Percentiles rank a stretch among this genome's conserved stretches.
Evolutionary conservation across 768 basidiomycete genomes (phyloP).

Genomic region (Harrya chromipes): DNA sequence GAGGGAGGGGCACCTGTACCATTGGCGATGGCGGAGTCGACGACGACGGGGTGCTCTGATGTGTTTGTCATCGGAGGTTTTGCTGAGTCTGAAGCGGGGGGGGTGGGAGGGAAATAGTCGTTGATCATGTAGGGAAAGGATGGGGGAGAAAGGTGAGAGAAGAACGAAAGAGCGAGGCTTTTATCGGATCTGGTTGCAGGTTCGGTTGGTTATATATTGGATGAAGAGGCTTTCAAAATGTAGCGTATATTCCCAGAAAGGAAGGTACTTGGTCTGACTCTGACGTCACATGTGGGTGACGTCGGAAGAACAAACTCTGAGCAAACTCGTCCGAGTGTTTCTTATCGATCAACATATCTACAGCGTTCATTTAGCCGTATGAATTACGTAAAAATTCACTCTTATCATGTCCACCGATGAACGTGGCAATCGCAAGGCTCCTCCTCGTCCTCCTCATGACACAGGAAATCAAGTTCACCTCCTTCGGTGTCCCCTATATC

Average conservation of each 20-base stretch:
- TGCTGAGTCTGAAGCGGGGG: constrained; percentile 21
- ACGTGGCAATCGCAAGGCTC: constrained; percentile 10
- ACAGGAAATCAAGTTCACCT: constrained; percentile 24
- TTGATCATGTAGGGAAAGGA: constrained; percentile 4
- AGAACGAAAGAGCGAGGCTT: too few relatives aligned
- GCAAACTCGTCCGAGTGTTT: too few relatives aligned
- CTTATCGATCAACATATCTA: too few relatives aligned
- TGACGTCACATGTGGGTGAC: constrained; percentile 25
- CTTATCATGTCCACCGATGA: constrained; percentile 1
- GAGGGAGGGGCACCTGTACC: constrained; percentile 6
- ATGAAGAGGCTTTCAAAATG: constrained; percentile 12
- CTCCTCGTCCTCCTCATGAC: not conserved
- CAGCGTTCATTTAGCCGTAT: not conserved
- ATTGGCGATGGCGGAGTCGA: not conserved
- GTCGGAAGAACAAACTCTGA: too few relatives aligned
- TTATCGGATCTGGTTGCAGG: too few relatives aligned
- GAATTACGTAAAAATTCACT: constrained; percentile 5
- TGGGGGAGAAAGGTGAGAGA: not conserved
- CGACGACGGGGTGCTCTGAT: not conserved
- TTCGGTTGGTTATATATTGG: constrained; percentile 20
- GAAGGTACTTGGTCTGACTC: constrained; percentile 28
- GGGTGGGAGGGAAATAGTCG: constrained; percentile 30
- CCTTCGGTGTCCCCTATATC: constrained; percentile 30
- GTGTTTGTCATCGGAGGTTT: constrained; percentile 7
- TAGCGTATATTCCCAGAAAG: constrained; percentile 21